phyloP scores from a whole-genome alignment of 163 green algal species.

The Scenedesmus sp. region DNA sequence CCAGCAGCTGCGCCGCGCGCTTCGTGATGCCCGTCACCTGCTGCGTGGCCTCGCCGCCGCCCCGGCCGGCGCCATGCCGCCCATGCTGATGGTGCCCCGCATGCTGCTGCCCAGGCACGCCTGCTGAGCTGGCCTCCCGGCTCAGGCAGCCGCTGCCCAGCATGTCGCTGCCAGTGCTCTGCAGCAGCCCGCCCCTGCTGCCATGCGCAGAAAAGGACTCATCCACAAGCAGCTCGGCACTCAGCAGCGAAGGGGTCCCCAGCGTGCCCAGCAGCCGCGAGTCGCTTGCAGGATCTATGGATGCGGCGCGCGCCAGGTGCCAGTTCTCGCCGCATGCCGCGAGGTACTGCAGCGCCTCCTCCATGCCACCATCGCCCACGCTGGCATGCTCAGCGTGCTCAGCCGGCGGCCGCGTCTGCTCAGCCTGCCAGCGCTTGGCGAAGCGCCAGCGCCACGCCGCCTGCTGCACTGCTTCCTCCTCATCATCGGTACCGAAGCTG shows the following conservation, averaged over 20 bases:
- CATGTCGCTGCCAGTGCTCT: neutral
- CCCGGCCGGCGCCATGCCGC: neutral
- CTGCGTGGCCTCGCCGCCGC: constrained; percentile 38
- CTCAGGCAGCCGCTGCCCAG: constrained; percentile 4
- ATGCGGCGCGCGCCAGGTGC: constrained; percentile 35
- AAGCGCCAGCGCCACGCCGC: constrained; percentile 67
- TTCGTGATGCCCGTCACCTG: constrained; percentile 42
- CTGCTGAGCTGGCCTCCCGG: neutral
- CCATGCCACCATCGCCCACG: constrained; percentile 48
- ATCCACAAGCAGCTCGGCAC: constrained; percentile 32
- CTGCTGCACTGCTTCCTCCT: constrained; percentile 38
- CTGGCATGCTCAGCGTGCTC: neutral
- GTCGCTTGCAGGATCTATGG: neutral
- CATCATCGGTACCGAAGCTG: constrained; percentile 39
- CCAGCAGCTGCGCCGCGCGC: constrained; percentile 43
- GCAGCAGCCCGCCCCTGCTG: constrained; percentile 21
- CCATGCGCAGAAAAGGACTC: constrained; percentile 20
- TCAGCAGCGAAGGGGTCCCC: constrained; percentile 21
- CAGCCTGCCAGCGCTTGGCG: constrained; percentile 64
- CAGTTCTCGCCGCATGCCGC: constrained; percentile 54
- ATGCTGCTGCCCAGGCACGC: neutral
- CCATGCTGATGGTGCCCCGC: neutral
- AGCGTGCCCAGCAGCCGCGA: constrained; percentile 42
- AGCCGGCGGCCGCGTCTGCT: constrained; percentile 56
- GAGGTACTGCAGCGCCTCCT: constrained; percentile 68